Conservation (phyloP, 2,329 filamentous ascomycete genomes). For the Mariannaea sp. region DNA sequence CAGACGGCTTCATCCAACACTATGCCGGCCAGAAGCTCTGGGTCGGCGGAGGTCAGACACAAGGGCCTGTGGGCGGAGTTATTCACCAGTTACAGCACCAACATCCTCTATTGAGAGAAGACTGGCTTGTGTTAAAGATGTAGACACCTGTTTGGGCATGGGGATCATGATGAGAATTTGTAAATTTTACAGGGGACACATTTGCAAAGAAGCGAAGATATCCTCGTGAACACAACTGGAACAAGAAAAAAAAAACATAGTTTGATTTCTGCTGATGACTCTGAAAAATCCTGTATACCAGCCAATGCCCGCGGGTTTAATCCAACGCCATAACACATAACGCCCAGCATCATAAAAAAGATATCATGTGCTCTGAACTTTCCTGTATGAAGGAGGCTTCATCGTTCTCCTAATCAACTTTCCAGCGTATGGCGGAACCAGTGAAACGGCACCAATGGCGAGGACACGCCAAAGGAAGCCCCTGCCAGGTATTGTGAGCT, state of each 20-base stretch:
- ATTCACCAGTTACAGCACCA: slow-evolving; percentile 63
- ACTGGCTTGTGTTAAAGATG: slow-evolving; percentile 60
- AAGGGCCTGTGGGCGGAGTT: slow-evolving; percentile 75
- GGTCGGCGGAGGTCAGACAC: slow-evolving; percentile 71
- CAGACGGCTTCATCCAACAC: slow-evolving; percentile 83
- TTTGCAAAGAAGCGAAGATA: slow-evolving; percentile 12
- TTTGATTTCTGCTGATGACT: slow-evolving; percentile 23
- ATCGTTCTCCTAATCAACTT: slow-evolving; percentile 85
- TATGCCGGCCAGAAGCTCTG: slow-evolving; percentile 82
- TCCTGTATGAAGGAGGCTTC: slow-evolving; percentile 92
- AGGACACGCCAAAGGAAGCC: slow-evolving; percentile 88
- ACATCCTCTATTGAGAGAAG: slow-evolving; percentile 40
- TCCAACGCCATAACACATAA: slow-evolving; percentile 28
- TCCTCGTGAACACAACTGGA: no score
- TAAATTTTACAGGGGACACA: background rate
- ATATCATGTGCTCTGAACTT: slow-evolving; percentile 73
- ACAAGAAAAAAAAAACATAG: slow-evolving; percentile 24
- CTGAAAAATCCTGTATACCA: slow-evolving; percentile 17
- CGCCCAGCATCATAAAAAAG: slow-evolving; percentile 12
- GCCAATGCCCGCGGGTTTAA: slow-evolving; percentile 18
- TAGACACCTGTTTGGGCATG: slow-evolving; percentile 36
- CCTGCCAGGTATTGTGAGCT: slow-evolving; percentile 48
- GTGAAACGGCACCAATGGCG: slow-evolving; percentile 77
- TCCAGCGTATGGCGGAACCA: slow-evolving; percentile 84
- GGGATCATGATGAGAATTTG: background rate